Base-by-base conservation (phyloP, 495 filamentous ascomycete species). In the Chaetomium cochliodes region DNA sequence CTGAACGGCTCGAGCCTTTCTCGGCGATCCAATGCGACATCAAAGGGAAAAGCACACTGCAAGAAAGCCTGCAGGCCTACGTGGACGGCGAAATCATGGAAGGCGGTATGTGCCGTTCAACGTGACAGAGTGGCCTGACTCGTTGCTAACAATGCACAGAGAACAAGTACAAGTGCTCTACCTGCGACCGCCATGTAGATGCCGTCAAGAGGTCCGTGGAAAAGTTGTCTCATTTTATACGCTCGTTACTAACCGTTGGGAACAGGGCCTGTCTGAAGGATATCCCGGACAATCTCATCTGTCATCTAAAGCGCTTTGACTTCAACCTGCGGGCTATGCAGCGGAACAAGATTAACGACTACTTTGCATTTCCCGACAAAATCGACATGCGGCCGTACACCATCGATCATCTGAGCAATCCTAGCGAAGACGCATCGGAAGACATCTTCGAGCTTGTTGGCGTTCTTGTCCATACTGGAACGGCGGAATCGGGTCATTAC, bases 21-120 rank as follows among this genome's bases (percentile, higher is more conserved):
- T 96, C 91, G 9, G 94, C 94, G 13, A 94, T 99, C 61, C 92
- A 97, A 66, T 96, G 93, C 74, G 96, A 97, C 67, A 96, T 99
- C 67, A 94, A 96, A 72, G 94, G 94, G 51, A 99, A 97, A 74
- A 82, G 80, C 8, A 87, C 78, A 39, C 84, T 99, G 1, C 81
- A 90, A 65, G 92, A 98, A 62, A 97, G 94, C 72, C 78, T 99
- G 15, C 86, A 91, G 69, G 92, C 93, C 8, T 98, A 96, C 73
- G 93, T 98, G 15, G 90, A 93, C 71, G 94, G 94, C 2, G 96
- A 99, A 71, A 87, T 94, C 51, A 94, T 98, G 93, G 92, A 96
- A 83, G 94, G 94, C 70, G 88, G 87, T 89, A 61, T 58, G 85
- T 79, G 53, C 20, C 25, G 55, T 52, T 65, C 1, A 26, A 5